Evolutionary conservation across 202 grass and related monocot genomes (phyloP).

Genomic region (Hordeum pubiflorum): DNA sequence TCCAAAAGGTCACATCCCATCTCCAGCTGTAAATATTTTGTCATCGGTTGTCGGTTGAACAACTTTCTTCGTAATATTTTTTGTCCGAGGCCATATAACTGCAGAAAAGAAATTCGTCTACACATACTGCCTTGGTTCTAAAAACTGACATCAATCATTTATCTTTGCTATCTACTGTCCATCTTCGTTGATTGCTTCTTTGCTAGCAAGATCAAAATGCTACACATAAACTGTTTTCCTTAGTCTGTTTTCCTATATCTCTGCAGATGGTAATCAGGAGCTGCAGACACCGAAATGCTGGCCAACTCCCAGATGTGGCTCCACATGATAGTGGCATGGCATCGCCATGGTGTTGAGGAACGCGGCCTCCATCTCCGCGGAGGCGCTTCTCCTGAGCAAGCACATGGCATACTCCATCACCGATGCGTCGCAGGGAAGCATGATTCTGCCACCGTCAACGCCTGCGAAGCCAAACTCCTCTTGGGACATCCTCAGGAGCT

Average conservation of each 20-base stretch:
- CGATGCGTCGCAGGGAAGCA: background rate
- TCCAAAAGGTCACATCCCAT: background rate
- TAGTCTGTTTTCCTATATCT: background rate
- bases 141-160: background rate
- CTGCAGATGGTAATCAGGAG: background rate
- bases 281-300: constrained; percentile 17
- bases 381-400: background rate
- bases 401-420: background rate
- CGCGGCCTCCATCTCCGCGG: background rate
- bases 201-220: background rate
- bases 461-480: background rate
- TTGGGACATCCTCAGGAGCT: background rate
- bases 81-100: background rate
- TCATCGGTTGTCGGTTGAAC: background rate
- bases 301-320: background rate
- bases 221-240: background rate
- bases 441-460: background rate
- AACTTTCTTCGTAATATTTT: background rate
- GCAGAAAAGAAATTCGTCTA: background rate
- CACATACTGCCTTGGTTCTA: background rate
- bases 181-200: background rate
- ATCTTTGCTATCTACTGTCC: background rate
- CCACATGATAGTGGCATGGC: background rate
- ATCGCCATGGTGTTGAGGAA: background rate
- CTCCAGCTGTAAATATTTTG: background rate